phyloP scores from a whole-genome alignment of 495 filamentous ascomycete genomes.

The Haplographium delicatum region DNA sequence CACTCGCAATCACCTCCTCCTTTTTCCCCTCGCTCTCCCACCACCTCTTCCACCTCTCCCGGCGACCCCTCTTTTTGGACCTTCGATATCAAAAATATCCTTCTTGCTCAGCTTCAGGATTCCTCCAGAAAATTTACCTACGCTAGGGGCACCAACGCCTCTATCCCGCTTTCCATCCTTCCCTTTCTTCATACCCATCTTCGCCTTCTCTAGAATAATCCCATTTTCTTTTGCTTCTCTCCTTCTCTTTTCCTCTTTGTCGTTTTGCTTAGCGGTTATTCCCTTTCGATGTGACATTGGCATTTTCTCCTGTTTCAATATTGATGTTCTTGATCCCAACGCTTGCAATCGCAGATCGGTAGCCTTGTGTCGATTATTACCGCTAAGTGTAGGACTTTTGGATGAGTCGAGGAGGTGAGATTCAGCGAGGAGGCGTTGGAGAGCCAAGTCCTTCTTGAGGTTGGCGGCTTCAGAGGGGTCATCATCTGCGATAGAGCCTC shows the following conservation, averaged over 20 bases:
- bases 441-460: slow-evolving; percentile 85
- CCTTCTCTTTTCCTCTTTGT: slow-evolving; percentile 64
- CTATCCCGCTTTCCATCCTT: slow-evolving; percentile 48
- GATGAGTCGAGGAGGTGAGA: slow-evolving; percentile 80
- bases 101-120: slow-evolving; percentile 72
- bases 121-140: slow-evolving; percentile 76
- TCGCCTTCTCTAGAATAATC: slow-evolving; percentile 72
- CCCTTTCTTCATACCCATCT: slow-evolving; percentile 39
- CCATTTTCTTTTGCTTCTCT: slow-evolving; percentile 83
- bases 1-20: background rate
- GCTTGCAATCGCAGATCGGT: slow-evolving; percentile 75
- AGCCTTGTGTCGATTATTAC: slow-evolving; percentile 66
- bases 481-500: slow-evolving; percentile 28
- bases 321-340: slow-evolving; percentile 70
- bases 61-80: slow-evolving; percentile 28
- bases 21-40: slow-evolving; percentile 25
- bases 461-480: slow-evolving; percentile 52
- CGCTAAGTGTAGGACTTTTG: slow-evolving; percentile 54
- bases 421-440: slow-evolving; percentile 84
- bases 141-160: slow-evolving; percentile 65
- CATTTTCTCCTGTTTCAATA: slow-evolving; percentile 75
- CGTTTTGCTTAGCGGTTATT: slow-evolving; percentile 58
- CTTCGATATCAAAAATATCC: slow-evolving; percentile 68
- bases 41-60: slow-evolving; percentile 26
- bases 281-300: slow-evolving; percentile 75